Conservation (phyloP, 768 basidiomycete species). For the Artomyces pyxidatus region DNA sequence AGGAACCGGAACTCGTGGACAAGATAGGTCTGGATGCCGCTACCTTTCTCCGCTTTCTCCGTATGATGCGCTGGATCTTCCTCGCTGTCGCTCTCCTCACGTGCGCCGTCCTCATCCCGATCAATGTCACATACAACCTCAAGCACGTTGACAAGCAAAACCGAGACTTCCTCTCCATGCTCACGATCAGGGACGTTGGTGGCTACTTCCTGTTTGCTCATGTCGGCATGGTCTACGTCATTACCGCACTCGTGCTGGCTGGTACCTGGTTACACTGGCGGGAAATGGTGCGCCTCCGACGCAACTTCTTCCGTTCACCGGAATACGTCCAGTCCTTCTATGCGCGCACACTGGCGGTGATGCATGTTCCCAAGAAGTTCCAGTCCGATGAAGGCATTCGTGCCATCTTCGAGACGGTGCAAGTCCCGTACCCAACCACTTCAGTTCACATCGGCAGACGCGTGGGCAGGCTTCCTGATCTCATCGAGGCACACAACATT, state of each 20-base stretch:
- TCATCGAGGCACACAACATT: conserved; percentile 87
- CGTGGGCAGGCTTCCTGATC: conserved; percentile 81
- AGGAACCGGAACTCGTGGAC: conserved; percentile 83
- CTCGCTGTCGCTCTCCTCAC: conserved; percentile 50
- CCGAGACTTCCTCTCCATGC: conserved; percentile 63
- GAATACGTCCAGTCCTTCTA: conserved; percentile 89
- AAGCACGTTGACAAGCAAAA: conserved; percentile 41
- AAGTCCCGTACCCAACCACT: conserved; percentile 83
- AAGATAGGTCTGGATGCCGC: conserved; percentile 92
- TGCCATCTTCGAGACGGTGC: conserved; percentile 60
- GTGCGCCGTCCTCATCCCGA: conserved; percentile 73
- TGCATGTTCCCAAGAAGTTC: conserved; percentile 67
- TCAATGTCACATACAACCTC: conserved; percentile 83
- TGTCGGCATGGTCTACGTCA: conserved; percentile 73
- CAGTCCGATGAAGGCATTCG: conserved; percentile 83
- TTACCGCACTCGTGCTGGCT: conserved; percentile 66
- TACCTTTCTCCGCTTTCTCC: conserved; percentile 83
- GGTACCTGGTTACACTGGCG: conserved; percentile 72
- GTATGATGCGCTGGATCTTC: conserved; percentile 76
- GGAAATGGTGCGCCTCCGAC: conserved; percentile 70
- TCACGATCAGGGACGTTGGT: conserved; percentile 79
- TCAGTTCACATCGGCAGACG: conserved; percentile 84
- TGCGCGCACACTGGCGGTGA: conserved; percentile 83
- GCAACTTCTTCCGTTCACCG: conserved; percentile 83
- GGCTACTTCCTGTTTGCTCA: conserved; percentile 76